Percentiles rank a stretch among this genome's conserved stretches.
Conservation (phyloP, 2,329 filamentous ascomycete species). For the Pyrenochaeta sp. region DNA sequence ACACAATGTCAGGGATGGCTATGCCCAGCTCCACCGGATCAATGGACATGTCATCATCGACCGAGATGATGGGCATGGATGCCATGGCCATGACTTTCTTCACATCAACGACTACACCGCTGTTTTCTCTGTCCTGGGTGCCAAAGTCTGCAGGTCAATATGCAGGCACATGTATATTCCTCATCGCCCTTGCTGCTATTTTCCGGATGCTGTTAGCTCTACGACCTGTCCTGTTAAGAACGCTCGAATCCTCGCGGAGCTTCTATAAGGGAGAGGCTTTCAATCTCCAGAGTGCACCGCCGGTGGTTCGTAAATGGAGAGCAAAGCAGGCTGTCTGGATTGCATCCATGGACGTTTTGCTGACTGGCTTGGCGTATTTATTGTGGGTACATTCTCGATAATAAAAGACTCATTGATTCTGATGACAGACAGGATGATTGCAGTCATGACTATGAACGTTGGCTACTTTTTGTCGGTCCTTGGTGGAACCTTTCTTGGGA, state of each 20-base stretch:
- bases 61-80: conserved; percentile 16
- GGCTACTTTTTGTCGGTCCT: conserved; percentile 82
- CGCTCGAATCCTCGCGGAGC: conserved; percentile 75
- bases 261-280: background rate
- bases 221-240: conserved; percentile 62
- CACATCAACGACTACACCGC: conserved; percentile 64
- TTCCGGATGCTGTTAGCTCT: conserved; percentile 74
- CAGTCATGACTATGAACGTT: conserved; percentile 86
- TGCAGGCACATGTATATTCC: conserved; percentile 88
- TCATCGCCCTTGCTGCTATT: conserved; percentile 74
- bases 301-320: conserved; percentile 78
- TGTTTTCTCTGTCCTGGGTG: conserved; percentile 75
- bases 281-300: conserved; percentile 12
- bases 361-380: conserved; percentile 80
- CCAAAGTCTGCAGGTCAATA: conserved; percentile 73
- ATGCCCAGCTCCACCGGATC: conserved; percentile 14
- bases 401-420: too few relatives aligned
- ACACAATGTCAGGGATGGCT: conserved; percentile 16
- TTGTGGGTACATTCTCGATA: conserved; percentile 74
- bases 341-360: conserved; percentile 72
- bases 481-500: conserved; percentile 79
- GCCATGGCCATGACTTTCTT: conserved; percentile 69
- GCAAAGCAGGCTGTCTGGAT: conserved; percentile 78
- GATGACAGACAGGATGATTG: conserved; percentile 73
- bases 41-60: conserved; percentile 19